Evolutionary conservation across 331 rosid species (phyloP).

Genomic region (Arachis monticola): DNA sequence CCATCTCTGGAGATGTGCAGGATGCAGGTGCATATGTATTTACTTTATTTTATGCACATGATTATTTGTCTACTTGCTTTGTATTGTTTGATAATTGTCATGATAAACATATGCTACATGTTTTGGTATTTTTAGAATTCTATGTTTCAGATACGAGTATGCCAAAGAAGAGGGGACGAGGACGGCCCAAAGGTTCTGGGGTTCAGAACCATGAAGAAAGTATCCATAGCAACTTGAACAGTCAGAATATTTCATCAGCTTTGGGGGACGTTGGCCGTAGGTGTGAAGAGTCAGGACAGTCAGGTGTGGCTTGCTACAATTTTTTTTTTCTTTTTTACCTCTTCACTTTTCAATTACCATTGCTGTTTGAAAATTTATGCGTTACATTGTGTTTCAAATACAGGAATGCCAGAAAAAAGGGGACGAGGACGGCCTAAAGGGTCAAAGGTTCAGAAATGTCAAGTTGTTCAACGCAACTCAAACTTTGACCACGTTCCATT

Average conservation of each 20-base stretch:
- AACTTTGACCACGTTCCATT: not conserved
- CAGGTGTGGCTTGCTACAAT: constrained; percentile 12
- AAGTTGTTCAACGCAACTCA: constrained; percentile 10
- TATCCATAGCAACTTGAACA: constrained; percentile 6
- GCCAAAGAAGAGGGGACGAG: constrained; percentile 37
- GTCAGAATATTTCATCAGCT: not conserved
- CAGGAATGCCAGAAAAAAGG: constrained; percentile 22
- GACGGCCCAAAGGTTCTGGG: constrained; percentile 27
- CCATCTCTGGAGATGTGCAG: constrained; percentile 5
- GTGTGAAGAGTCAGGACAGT: constrained; percentile 26
- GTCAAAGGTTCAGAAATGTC: constrained; percentile 32
- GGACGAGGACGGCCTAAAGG: constrained; percentile 33
- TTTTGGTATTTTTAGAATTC: not conserved
- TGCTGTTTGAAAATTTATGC: not conserved
- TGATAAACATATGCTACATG: not conserved
- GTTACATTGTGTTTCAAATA: constrained; percentile 17
- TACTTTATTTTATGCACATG: constrained; percentile 3
- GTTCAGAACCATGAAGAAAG: constrained; percentile 33
- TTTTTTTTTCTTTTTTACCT: not conserved
- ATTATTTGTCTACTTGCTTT: constrained; percentile 8
- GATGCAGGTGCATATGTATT: constrained; percentile 32
- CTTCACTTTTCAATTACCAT: not conserved
- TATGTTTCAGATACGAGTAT: constrained; percentile 11
- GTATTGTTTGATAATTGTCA: not conserved
- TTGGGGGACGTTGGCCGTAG: constrained; percentile 16